Percentiles rank a stretch among this genome's conserved stretches.
phyloP scores from a whole-genome alignment of 1,139 yeast genomes.

The Yamadazyma trypodendri region DNA sequence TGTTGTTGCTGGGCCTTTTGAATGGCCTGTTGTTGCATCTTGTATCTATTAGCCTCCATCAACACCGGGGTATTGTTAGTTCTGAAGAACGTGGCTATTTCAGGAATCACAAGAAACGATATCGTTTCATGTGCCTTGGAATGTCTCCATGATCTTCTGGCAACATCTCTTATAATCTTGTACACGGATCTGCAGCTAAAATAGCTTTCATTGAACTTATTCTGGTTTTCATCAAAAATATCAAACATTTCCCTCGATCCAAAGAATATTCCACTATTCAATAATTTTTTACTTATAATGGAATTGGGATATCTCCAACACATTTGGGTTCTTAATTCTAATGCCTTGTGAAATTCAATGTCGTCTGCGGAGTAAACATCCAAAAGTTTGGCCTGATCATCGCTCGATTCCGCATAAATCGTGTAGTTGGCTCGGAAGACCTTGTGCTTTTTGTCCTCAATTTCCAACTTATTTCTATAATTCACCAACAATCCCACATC shows the following conservation, averaged over 20 bases:
- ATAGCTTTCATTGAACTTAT: slow-evolving; percentile 37
- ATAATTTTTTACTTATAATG: slow-evolving; percentile 69
- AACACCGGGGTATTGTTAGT: slow-evolving; percentile 76
- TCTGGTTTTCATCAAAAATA: slow-evolving; percentile 30
- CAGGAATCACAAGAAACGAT: slow-evolving; percentile 64
- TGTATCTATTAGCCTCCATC: slow-evolving; percentile 86
- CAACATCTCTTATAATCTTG: slow-evolving; percentile 79
- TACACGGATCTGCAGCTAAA: slow-evolving; percentile 51
- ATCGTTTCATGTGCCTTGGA: slow-evolving; percentile 56
- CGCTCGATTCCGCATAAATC: slow-evolving; percentile 44
- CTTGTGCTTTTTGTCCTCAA: slow-evolving; percentile 67
- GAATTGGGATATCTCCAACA: slow-evolving; percentile 84
- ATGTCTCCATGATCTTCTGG: slow-evolving; percentile 91
- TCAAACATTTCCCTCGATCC: slow-evolving; percentile 55
- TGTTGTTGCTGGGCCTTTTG: slow-evolving; percentile 32
- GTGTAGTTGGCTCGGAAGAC: slow-evolving; percentile 52
- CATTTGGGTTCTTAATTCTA: slow-evolving; percentile 81
- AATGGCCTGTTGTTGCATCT: slow-evolving; percentile 53
- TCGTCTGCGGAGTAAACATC: slow-evolving; percentile 69
- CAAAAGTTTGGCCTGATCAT: slow-evolving; percentile 54
- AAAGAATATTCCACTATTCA: slow-evolving; percentile 79
- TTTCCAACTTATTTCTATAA: slow-evolving; percentile 70
- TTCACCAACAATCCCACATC: slow-evolving; percentile 72
- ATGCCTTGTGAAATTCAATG: slow-evolving; percentile 64
- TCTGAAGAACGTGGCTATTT: slow-evolving; percentile 67